Conservation (phyloP, 1,139 yeast species). For the Yamadazyma epiphylla region DNA sequence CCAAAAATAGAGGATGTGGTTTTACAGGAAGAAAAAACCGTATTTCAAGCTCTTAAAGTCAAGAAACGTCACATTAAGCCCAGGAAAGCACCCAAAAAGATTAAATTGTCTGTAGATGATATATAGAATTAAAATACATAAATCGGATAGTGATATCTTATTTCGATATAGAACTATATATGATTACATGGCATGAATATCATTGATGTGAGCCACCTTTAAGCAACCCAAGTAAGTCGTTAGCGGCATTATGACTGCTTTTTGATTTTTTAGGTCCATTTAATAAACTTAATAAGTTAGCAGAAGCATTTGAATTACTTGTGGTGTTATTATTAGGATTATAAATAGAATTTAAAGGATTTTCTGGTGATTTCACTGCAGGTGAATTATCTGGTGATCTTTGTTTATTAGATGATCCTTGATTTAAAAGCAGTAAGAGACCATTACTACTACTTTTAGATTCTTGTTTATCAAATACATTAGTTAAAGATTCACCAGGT, state of each 20-base stretch:
- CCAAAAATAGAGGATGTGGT: constrained; percentile 2
- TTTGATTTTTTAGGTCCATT: constrained; percentile 7
- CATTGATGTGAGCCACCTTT: constrained; percentile 5
- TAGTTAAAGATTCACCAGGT: constrained; percentile 26
- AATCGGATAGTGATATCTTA: too few relatives aligned
- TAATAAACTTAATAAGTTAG: constrained; percentile 14
- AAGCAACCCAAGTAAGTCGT: constrained; percentile 11
- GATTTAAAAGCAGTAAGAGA: constrained; percentile 13
- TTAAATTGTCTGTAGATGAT: neutral
- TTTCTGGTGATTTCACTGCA: constrained; percentile 2
- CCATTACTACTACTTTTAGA: constrained; percentile 10
- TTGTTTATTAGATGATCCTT: constrained; percentile 1
- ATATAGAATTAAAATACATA: too few relatives aligned
- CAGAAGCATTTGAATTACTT: constrained; percentile 11
- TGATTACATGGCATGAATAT: neutral
- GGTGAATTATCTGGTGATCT: neutral
- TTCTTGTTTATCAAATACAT: constrained; percentile 5
- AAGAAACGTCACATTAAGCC: constrained; percentile 1
- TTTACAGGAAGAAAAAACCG: neutral
- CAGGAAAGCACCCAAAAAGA: constrained; percentile 1
- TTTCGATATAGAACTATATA: too few relatives aligned
- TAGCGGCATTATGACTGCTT: constrained; percentile 9
- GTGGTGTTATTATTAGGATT: neutral
- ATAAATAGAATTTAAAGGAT: constrained; percentile 7
- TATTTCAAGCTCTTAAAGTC: neutral